These are phyloP conservation scores for Pseudoscleropodium purum DNA, from an alignment of 225 moss, liverwort and hornwort genomes.

Conservation along the genomic window DNA sequence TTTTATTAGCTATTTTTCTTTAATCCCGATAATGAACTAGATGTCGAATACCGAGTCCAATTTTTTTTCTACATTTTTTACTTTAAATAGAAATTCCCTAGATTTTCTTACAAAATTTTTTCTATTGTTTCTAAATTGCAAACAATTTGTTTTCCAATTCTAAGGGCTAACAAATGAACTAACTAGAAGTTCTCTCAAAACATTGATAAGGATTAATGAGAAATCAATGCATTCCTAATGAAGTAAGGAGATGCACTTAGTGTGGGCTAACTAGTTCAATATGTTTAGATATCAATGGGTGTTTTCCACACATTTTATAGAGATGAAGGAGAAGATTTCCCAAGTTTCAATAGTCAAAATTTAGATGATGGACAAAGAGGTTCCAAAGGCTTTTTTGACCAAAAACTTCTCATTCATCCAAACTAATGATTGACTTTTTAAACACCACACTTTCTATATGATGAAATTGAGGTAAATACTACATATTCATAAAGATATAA, in stretches of 20 bases:
- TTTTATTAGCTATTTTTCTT: neutral
- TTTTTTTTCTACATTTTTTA: neutral
- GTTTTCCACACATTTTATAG: rapidly evolving
- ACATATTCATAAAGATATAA: neutral
- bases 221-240: neutral
- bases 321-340: neutral
- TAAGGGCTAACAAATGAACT: rapidly evolving
- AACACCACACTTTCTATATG: neutral
- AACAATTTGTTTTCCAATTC: neutral
- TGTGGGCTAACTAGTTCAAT: rapidly evolving
- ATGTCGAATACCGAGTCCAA: rapidly evolving
- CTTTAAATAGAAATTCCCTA: no score
- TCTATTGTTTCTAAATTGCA: rapidly evolving
- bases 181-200: rapidly evolving
- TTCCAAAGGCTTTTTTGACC: rapidly evolving
- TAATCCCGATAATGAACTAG: neutral
- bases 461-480: neutral
- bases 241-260: neutral
- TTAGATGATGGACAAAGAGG: neutral
- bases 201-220: neutral
- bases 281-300: rapidly evolving
- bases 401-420: no score
- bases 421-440: neutral
- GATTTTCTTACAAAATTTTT: neutral
- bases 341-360: neutral